These are phyloP conservation scores for Trametes meyenii DNA, from an alignment of 768 basidiomycete genomes.

Conservation along the genomic window DNA sequence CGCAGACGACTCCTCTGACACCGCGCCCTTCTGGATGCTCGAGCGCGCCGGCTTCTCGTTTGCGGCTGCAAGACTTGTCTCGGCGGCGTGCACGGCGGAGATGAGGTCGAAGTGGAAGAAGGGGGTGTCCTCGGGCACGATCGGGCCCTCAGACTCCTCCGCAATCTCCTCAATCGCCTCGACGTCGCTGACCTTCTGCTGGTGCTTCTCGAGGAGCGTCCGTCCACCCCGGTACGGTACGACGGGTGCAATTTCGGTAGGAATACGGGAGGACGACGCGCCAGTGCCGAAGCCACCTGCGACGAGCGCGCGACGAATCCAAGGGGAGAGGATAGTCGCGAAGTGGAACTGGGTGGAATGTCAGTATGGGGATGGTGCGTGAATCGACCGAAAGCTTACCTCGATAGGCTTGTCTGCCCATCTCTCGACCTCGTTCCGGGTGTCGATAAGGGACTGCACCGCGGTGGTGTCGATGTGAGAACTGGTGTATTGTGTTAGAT, in stretches of 20 bases:
- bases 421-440: conserved; percentile 83
- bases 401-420: conserved; percentile 81
- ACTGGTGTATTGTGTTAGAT: conserved; percentile 39
- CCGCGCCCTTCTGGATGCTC: conserved; percentile 11
- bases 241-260: conserved; percentile 74
- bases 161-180: conserved; percentile 14
- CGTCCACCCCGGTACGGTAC: conserved; percentile 62
- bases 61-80: conserved; percentile 32
- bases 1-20: neutral
- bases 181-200: conserved; percentile 1
- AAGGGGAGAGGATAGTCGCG: conserved; percentile 86
- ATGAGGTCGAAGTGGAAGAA: conserved; percentile 92
- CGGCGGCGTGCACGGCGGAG: conserved; percentile 71
- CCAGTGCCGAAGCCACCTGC: conserved; percentile 91
- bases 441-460: conserved; percentile 88
- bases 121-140: conserved; percentile 62
- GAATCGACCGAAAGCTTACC: conserved; percentile 40
- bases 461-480: conserved; percentile 92
- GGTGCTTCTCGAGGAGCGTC: conserved; percentile 13
- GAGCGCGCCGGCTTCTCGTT: conserved; percentile 8
- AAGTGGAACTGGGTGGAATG: conserved; percentile 80
- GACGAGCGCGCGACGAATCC: conserved; percentile 87
- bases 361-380: neutral
- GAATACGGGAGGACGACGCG: conserved; percentile 40
- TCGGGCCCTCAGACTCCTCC: conserved; percentile 29